Evolutionary conservation across 768 basidiomycete species (phyloP).

Genomic region (Russula lepida): DNA sequence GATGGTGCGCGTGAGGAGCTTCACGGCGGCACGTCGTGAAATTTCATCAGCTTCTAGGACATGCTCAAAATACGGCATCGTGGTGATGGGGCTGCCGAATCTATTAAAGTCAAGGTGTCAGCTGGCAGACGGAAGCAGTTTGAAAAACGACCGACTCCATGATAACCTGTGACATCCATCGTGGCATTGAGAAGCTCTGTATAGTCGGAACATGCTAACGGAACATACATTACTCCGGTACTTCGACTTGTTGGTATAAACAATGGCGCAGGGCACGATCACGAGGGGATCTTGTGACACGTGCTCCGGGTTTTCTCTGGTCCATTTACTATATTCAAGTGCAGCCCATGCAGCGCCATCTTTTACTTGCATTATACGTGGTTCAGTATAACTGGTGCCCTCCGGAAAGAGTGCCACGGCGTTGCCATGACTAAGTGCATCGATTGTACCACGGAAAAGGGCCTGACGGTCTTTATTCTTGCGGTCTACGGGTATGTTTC

Average conservation of each 20-base stretch:
- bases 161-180: constrained; percentile 42
- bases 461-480: constrained; percentile 87
- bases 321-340: constrained; percentile 84
- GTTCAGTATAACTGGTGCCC: constrained; percentile 89
- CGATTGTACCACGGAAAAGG: constrained; percentile 84
- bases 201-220: background rate
- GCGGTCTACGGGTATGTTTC: constrained; percentile 97
- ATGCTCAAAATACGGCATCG: constrained; percentile 66
- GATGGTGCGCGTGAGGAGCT: constrained; percentile 71
- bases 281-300: constrained; percentile 38
- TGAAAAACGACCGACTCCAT: constrained; percentile 48
- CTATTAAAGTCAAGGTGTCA: constrained; percentile 33
- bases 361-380: constrained; percentile 84
- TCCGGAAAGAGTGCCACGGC: constrained; percentile 93
- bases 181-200: background rate
- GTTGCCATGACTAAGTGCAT: constrained; percentile 68
- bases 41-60: constrained; percentile 67
- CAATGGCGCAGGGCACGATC: constrained; percentile 80
- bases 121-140: background rate
- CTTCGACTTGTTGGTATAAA: constrained; percentile 93
- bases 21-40: constrained; percentile 70
- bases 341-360: constrained; percentile 95
- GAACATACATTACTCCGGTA: constrained; percentile 78
- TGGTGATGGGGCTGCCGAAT: constrained; percentile 72
- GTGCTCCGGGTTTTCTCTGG: constrained; percentile 44